phyloP scores from a whole-genome alignment of 2,329 filamentous ascomycete genomes.

The Colletotrichum noveboracense region DNA sequence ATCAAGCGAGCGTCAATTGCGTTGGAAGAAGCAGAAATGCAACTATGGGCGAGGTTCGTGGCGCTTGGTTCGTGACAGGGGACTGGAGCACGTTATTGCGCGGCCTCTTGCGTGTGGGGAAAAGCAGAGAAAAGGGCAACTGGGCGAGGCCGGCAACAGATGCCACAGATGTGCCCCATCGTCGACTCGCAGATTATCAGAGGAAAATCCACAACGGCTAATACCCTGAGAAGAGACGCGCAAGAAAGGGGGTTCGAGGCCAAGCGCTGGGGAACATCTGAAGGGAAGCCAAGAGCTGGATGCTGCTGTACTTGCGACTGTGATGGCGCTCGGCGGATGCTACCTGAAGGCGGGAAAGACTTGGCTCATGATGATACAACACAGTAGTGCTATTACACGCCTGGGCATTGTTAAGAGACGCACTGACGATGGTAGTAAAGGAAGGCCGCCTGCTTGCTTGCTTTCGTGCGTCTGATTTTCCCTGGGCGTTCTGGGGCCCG shows the following conservation, averaged over 20 bases:
- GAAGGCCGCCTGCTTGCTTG: neutral
- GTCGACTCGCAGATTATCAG: neutral
- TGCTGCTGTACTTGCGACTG: neutral
- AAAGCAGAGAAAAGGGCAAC: neutral
- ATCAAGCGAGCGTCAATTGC: neutral
- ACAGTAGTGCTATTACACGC: neutral
- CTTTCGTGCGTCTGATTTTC: neutral
- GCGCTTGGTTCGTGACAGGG: neutral
- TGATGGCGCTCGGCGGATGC: neutral
- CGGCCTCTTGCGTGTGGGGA: neutral
- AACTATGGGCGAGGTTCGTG: neutral
- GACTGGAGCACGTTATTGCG: neutral
- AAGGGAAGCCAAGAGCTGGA: neutral
- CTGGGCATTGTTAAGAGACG: neutral
- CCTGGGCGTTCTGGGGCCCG: neutral
- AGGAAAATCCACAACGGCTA: neutral
- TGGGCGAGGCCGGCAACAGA: neutral
- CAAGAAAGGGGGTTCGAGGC: neutral
- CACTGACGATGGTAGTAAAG: conserved; percentile 1
- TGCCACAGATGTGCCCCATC: neutral
- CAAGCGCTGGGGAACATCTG: neutral
- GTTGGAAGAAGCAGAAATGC: neutral
- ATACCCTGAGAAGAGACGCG: neutral
- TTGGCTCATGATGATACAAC: neutral
- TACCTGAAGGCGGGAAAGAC: neutral